Evolutionary conservation across 352 stramenopile species (phyloP).

Genomic region (Globisporangium uncinulatum): DNA sequence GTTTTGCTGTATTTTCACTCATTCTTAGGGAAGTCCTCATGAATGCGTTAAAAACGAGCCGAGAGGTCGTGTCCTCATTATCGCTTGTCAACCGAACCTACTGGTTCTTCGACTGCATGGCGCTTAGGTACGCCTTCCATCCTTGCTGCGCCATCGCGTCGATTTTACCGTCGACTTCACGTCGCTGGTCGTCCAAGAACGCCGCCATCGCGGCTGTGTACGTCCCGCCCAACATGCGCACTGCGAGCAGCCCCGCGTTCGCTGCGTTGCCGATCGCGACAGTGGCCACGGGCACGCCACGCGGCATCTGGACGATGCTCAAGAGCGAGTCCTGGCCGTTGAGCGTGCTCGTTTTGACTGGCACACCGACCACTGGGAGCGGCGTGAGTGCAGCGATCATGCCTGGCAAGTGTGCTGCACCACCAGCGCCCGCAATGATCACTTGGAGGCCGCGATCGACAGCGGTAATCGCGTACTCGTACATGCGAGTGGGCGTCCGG

Average conservation of each 20-base stretch:
- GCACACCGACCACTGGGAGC: conserved; percentile 94
- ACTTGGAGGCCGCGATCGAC: conserved; percentile 88
- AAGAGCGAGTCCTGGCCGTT: conserved; percentile 97
- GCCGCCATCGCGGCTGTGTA: conserved; percentile 87
- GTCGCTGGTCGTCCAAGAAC: conserved; percentile 91
- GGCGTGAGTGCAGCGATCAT: conserved; percentile 88
- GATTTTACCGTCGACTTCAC: conserved; percentile 92
- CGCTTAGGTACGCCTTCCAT: conserved; percentile 89
- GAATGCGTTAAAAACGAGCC: no score
- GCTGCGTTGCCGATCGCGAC: conserved; percentile 97
- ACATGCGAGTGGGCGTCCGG: conserved; percentile 95
- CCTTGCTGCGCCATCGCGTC: conserved; percentile 80
- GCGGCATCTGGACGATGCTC: conserved; percentile 99
- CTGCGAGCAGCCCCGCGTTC: conserved; percentile 97
- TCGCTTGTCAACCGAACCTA: conserved; percentile 6
- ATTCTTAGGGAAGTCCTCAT: no score
- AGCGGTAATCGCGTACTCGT: conserved; percentile 92
- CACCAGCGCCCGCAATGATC: conserved; percentile 94
- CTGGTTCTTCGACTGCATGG: conserved; percentile 36
- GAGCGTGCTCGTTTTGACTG: conserved; percentile 96
- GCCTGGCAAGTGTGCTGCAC: conserved; percentile 96
- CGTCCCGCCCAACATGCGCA: conserved; percentile 90
- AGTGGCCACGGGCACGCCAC: conserved; percentile 96
- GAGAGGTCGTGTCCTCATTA: no score
- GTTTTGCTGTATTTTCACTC: no score